These are phyloP conservation scores for Trichoderma aggressivum DNA, from an alignment of 2,329 filamentous ascomycete species.

Conservation along the genomic window DNA sequence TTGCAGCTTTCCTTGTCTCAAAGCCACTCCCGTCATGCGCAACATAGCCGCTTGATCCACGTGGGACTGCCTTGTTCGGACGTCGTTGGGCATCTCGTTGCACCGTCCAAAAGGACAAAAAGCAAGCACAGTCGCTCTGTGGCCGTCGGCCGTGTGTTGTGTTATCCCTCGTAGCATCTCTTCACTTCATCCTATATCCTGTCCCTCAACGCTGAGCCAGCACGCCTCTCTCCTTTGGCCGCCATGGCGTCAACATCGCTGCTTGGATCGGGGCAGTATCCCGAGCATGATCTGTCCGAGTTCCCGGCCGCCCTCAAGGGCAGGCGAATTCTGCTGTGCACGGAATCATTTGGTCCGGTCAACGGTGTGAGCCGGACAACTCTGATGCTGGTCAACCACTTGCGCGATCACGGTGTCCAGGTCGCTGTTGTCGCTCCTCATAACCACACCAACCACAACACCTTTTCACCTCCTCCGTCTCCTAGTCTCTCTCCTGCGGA, in stretches of 20 bases:
- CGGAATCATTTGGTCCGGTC: conserved; percentile 68
- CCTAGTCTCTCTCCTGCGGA: conserved; percentile 31
- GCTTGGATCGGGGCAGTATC: conserved; percentile 18
- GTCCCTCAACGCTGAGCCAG: neutral
- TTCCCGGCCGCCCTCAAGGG: conserved; percentile 52
- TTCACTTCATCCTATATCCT: neutral
- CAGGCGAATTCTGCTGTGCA: conserved; percentile 63
- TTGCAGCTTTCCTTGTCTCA: conserved; percentile 24
- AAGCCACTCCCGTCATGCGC: conserved; percentile 14
- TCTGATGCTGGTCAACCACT: conserved; percentile 64
- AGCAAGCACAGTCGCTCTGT: conserved; percentile 21
- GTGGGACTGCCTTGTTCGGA: neutral
- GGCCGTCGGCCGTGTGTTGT: neutral
- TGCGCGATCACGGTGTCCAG: conserved; percentile 60
- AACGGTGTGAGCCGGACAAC: conserved; percentile 73
- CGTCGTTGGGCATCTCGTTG: neutral
- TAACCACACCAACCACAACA: conserved; percentile 52
- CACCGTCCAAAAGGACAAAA: conserved; percentile 25
- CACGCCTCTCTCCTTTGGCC: neutral
- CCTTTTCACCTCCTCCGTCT: conserved; percentile 46
- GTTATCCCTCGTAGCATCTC: neutral
- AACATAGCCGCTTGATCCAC: conserved; percentile 4
- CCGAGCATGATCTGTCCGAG: conserved; percentile 39
- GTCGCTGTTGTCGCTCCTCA: conserved; percentile 65
- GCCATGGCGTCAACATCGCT: conserved; percentile 19